Percentiles rank a stretch among this genome's conserved stretches.
phyloP scores from a whole-genome alignment of 768 basidiomycete species.

The Termitomyces sp. region DNA sequence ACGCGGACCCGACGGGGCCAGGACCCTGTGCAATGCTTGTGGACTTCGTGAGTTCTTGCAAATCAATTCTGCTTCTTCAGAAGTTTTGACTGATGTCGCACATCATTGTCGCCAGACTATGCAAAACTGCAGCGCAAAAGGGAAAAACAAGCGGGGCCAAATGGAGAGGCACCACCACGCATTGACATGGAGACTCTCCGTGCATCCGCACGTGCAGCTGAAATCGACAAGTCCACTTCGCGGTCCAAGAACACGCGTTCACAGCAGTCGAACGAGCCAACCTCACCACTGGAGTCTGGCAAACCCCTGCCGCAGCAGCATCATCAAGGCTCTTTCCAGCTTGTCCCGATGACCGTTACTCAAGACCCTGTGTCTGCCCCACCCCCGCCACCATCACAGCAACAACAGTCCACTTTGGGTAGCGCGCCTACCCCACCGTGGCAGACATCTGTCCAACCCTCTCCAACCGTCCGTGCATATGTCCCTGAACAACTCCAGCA shows the following conservation, averaged over 20 bases:
- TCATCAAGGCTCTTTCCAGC: slow-evolving; percentile 63
- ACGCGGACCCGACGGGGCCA: slow-evolving; percentile 78
- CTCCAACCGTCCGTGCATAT: slow-evolving; percentile 19
- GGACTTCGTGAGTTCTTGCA: slow-evolving; percentile 63
- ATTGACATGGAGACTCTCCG: slow-evolving; percentile 78
- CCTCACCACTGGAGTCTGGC: slow-evolving; percentile 27
- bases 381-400: slow-evolving; percentile 15
- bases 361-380: slow-evolving; percentile 12
- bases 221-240: slow-evolving; percentile 34
- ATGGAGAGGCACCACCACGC: slow-evolving; percentile 48
- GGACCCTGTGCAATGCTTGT: slow-evolving; percentile 84
- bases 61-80: background rate
- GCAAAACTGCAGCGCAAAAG: slow-evolving; percentile 80
- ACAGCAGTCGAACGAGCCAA: slow-evolving; percentile 24
- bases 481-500: slow-evolving; percentile 32
- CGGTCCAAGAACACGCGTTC: slow-evolving; percentile 19
- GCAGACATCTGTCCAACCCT: slow-evolving; percentile 18
- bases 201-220: slow-evolving; percentile 63
- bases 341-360: slow-evolving; percentile 31
- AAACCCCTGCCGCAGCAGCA: slow-evolving; percentile 30
- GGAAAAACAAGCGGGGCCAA: slow-evolving; percentile 57
- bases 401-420: slow-evolving; percentile 12
- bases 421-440: slow-evolving; percentile 27
- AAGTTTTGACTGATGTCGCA: background rate
- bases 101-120: slow-evolving; percentile 50